Conservation (phyloP, 1,284 basidiomycete genomes). For the Trametes polyzona region DNA sequence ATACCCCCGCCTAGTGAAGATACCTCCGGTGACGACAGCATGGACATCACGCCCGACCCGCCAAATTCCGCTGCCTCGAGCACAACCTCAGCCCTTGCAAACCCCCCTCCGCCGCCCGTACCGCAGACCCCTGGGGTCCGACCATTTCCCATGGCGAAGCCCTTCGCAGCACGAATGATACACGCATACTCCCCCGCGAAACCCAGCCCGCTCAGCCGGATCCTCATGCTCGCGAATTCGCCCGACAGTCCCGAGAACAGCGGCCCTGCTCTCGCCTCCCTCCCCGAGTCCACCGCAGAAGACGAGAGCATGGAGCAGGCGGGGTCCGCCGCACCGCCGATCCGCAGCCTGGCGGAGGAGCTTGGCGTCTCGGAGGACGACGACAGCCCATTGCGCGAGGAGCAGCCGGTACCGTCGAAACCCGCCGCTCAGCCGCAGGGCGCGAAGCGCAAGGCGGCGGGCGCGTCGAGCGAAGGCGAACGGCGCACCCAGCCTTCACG, state of each 20-base stretch:
- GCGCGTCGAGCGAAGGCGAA: constrained; percentile 8
- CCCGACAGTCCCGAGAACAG: constrained; percentile 50
- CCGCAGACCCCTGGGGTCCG: constrained; percentile 34
- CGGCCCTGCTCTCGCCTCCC: constrained; percentile 30
- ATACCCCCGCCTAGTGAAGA: constrained; percentile 18
- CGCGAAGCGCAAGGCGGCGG: constrained; percentile 30
- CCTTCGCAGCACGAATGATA: constrained; percentile 64
- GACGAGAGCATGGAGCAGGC: constrained; percentile 30
- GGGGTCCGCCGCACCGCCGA: constrained; percentile 14
- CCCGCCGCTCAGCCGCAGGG: not conserved
- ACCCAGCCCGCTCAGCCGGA: constrained; percentile 76
- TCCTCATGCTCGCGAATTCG: constrained; percentile 68
- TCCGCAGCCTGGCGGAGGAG: constrained; percentile 33
- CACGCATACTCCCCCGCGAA: constrained; percentile 79
- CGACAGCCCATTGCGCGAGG: constrained; percentile 29
- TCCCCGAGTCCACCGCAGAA: constrained; percentile 42
- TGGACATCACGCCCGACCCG: constrained; percentile 9
- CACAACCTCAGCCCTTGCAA: constrained; percentile 5
- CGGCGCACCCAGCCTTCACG: constrained; percentile 1
- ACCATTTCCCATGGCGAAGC: constrained; percentile 71
- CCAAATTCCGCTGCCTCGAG: constrained; percentile 10
- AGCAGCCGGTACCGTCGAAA: constrained; percentile 15
- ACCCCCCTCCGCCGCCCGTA: constrained; percentile 17
- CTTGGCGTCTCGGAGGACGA: constrained; percentile 33
- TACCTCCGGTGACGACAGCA: constrained; percentile 12